These are phyloP conservation scores for Acer saccharum DNA, from an alignment of 345 rosid species.

Conservation along the genomic window DNA sequence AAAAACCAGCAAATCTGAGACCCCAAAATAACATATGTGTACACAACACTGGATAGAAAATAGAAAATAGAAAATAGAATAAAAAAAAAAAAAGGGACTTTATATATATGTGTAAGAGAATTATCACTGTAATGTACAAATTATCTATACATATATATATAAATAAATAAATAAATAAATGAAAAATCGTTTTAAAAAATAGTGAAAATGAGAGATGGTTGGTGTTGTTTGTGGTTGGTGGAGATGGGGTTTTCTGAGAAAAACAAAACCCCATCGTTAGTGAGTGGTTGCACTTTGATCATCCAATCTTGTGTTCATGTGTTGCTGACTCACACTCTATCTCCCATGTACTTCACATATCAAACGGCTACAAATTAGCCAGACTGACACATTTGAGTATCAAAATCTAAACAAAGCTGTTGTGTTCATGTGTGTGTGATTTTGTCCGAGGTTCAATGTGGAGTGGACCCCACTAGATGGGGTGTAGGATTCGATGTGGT, in stretches of 20 bases:
- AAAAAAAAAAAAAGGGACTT: constrained; percentile 4
- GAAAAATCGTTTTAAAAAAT: constrained; percentile 7
- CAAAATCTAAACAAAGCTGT: too few species aligned
- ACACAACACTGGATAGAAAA: neutral
- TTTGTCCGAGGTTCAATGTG: neutral
- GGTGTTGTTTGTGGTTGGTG: constrained; percentile 52
- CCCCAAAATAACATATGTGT: constrained; percentile 23
- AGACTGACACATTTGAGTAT: neutral
- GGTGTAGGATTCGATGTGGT: neutral
- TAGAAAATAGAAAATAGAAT: neutral
- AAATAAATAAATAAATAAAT: too few species aligned
- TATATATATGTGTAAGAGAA: constrained; percentile 7
- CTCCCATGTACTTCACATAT: constrained; percentile 2
- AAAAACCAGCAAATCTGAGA: constrained; percentile 37
- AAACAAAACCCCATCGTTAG: constrained; percentile 63
- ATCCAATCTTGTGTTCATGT: constrained; percentile 21
- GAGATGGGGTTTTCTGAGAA: constrained; percentile 42
- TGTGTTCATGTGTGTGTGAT: neutral
- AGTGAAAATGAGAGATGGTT: constrained; percentile 26
- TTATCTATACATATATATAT: neutral
- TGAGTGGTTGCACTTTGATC: constrained; percentile 52
- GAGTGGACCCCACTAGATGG: neutral
- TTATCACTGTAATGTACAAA: neutral
- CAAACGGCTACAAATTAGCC: constrained; percentile 10
- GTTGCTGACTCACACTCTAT: neutral